Conservation (phyloP, 1,284 basidiomycete genomes). For the Trametes sp. region DNA sequence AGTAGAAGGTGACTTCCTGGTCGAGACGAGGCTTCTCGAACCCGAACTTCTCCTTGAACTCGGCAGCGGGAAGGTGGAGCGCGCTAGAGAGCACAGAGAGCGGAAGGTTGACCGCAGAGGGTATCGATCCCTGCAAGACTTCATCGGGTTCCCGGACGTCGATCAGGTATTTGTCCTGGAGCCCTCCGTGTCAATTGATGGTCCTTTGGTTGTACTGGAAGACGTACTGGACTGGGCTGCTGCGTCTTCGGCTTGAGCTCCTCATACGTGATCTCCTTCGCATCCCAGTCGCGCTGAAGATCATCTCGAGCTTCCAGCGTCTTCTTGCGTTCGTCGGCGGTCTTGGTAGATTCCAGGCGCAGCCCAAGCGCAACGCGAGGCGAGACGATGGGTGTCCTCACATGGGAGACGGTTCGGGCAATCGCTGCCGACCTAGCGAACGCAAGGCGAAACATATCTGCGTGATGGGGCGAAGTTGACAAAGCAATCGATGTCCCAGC, state of each 20-base stretch:
- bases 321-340: conserved; percentile 43
- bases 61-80: conserved; percentile 64
- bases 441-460: conserved; percentile 35
- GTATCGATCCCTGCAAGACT: conserved; percentile 93
- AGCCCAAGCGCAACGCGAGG: conserved; percentile 20
- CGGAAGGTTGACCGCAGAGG: conserved; percentile 94
- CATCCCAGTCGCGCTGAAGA: conserved; percentile 73
- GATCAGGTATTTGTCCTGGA: conserved; percentile 81
- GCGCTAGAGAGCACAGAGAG: conserved; percentile 81
- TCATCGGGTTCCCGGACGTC: conserved; percentile 97
- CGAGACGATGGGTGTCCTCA: conserved; percentile 10
- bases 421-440: conserved; percentile 22
- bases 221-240: conserved; percentile 80
- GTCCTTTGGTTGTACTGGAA: background rate
- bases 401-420: conserved; percentile 4
- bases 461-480: background rate
- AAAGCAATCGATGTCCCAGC: background rate
- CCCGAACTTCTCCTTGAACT: conserved; percentile 78
- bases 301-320: conserved; percentile 53
- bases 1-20: conserved; percentile 94
- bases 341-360: conserved; percentile 50
- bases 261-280: conserved; percentile 78
- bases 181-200: background rate
- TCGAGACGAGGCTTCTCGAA: conserved; percentile 83
- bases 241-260: conserved; percentile 86